Evolutionary conservation across 441 rosid genomes (phyloP).

Genomic region (Melastoma candidum): DNA sequence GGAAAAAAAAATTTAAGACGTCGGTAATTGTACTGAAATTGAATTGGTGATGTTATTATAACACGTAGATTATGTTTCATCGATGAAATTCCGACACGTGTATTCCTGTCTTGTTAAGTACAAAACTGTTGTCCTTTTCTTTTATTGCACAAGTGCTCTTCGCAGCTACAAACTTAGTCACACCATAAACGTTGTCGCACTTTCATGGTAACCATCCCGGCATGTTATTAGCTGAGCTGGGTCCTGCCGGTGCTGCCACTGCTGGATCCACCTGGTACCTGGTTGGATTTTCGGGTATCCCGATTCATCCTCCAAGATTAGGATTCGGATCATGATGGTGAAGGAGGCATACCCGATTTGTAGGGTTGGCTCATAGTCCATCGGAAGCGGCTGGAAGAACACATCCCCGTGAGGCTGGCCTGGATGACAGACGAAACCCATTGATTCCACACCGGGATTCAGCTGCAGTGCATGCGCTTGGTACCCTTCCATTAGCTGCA

Average conservation of each 20-base stretch:
- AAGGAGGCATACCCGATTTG: conserved; percentile 63
- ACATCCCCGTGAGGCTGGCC: conserved; percentile 48
- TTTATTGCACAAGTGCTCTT: no score
- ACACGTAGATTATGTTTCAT: no score
- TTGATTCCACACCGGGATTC: conserved; percentile 50
- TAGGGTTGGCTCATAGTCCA: conserved; percentile 85
- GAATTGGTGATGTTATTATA: no score
- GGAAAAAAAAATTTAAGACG: no score
- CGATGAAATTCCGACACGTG: no score
- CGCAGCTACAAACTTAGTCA: no score
- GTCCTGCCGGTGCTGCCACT: conserved; percentile 48
- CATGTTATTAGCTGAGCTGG: conserved; percentile 78
- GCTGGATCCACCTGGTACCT: conserved; percentile 66
- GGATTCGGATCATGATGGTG: no score
- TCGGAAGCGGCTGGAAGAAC: conserved; percentile 48
- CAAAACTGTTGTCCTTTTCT: no score
- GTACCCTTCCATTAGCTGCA: conserved; percentile 87
- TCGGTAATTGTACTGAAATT: no score
- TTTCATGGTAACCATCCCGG: conserved; percentile 82
- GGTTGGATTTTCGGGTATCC: conserved; percentile 10
- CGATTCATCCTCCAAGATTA: no score
- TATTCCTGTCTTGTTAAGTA: no score
- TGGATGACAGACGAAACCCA: conserved; percentile 43
- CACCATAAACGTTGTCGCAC: no score
- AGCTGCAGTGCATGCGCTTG: conserved; percentile 58